These are phyloP conservation scores for Dryas octopetala DNA, from an alignment of 306 rosid genomes.

Conservation along the genomic window DNA sequence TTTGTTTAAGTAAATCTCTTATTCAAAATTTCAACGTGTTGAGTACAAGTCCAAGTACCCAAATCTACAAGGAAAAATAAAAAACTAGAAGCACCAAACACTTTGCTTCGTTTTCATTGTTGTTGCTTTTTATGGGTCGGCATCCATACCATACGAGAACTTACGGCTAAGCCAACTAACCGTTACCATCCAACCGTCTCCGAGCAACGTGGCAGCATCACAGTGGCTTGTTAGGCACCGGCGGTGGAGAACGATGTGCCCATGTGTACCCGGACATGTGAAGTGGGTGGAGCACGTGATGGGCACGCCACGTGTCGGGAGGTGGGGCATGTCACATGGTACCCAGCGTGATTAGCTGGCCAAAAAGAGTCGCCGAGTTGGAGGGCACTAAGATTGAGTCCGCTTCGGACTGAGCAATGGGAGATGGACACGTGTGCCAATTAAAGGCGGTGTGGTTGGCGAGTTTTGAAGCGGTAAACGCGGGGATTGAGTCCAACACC, in stretches of 20 bases:
- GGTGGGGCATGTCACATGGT: conserved; percentile 18
- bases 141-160: conserved; percentile 14
- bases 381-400: conserved; percentile 13
- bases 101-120: background rate
- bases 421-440: background rate
- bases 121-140: conserved; percentile 7
- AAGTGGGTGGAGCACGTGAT: conserved; percentile 40
- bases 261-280: conserved; percentile 39
- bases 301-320: conserved; percentile 31
- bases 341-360: conserved; percentile 32
- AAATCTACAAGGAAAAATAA: too few relatives aligned
- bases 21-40: too few relatives aligned
- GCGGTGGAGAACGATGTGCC: conserved; percentile 13
- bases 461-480: conserved; percentile 27
- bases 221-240: conserved; percentile 32
- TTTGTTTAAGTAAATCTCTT: too few relatives aligned
- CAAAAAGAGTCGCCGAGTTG: conserved; percentile 14
- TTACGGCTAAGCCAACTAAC: conserved; percentile 44
- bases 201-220: conserved; percentile 24
- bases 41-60: too few relatives aligned
- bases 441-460: background rate
- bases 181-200: background rate
- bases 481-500: conserved; percentile 30
- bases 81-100: background rate
- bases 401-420: background rate